A percentile compares a stretch with the other conserved stretches of the same genome.
phyloP scores from a whole-genome alignment of 768 basidiomycete species.

The Tulasnella sp. region DNA sequence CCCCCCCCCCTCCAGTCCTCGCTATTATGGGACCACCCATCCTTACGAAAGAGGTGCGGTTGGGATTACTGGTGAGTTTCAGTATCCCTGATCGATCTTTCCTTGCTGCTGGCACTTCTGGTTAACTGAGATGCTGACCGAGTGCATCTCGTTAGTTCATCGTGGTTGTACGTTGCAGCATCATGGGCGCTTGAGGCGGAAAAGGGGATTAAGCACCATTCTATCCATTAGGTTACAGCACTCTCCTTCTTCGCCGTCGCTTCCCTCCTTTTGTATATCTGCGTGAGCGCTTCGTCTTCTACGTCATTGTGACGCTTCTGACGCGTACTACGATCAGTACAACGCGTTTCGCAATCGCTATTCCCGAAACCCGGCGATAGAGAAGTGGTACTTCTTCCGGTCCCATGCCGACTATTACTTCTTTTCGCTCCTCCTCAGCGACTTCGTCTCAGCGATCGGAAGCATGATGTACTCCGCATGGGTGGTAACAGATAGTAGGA shows the following conservation, averaged over 20 bases:
- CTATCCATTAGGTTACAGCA: not conserved
- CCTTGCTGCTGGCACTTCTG: no score
- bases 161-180: no score
- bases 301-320: not conserved
- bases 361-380: not conserved
- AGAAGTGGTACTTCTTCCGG: no score
- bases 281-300: not conserved
- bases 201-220: not conserved
- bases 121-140: no score
- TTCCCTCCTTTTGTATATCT: not conserved
- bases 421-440: conserved; percentile 4
- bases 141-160: no score
- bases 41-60: no score
- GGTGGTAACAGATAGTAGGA: not conserved
- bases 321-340: not conserved
- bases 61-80: no score
- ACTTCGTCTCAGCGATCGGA: conserved; percentile 1
- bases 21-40: no score
- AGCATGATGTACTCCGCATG: conserved; percentile 4
- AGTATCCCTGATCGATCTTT: no score
- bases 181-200: no score
- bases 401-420: not conserved
- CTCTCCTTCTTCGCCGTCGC: not conserved
- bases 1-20: no score
- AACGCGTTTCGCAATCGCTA: not conserved